A percentile compares a stretch with the other conserved stretches of the same genome.
These are phyloP conservation scores for Myriosclerotinia duriaeana DNA, from an alignment of 2,329 filamentous ascomycete genomes.

Conservation along the genomic window DNA sequence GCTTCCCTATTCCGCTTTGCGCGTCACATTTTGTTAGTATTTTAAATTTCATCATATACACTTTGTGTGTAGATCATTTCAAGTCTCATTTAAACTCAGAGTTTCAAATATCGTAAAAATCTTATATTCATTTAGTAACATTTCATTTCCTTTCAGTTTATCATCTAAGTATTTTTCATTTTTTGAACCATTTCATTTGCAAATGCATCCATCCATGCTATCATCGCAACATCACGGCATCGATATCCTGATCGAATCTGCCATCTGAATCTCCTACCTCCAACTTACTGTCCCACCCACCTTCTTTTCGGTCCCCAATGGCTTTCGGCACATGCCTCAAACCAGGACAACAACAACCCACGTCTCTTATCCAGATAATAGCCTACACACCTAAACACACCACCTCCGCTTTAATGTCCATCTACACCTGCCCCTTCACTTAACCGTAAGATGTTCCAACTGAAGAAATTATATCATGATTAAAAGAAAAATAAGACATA, in stretches of 20 bases:
- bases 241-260: not conserved
- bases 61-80: not conserved
- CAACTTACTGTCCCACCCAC: not conserved
- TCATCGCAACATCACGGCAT: not conserved
- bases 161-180: not conserved
- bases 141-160: not conserved
- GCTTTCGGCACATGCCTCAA: not conserved
- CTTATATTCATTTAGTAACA: not conserved
- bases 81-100: not conserved
- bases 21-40: not conserved
- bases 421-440: not conserved
- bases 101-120: not conserved
- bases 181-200: not conserved
- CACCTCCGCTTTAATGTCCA: not conserved
- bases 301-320: not conserved
- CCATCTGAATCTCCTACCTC: not conserved
- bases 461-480: not conserved
- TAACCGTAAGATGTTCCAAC: not conserved
- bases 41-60: not conserved
- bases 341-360: not conserved
- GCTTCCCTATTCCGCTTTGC: not conserved
- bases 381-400: not conserved
- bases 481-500: constrained; percentile 3
- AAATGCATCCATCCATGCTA: not conserved
- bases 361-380: not conserved